phyloP scores from a whole-genome alignment of 2,329 filamentous ascomycete species.

The Alternaria panax region DNA sequence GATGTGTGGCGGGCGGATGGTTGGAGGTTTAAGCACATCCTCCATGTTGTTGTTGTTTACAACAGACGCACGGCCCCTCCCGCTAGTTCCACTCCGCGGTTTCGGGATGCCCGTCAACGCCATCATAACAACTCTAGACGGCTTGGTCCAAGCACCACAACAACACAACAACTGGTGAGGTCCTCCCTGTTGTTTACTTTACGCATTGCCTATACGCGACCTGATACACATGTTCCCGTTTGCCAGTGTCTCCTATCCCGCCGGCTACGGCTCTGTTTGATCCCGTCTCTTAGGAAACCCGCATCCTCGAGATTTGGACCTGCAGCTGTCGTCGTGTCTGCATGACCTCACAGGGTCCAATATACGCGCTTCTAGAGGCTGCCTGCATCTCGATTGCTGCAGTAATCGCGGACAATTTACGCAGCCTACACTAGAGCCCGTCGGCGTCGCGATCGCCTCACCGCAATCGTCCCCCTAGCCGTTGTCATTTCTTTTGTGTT shows the following conservation, averaged over 20 bases:
- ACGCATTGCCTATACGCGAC: constrained; percentile 11
- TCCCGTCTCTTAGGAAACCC: constrained; percentile 17
- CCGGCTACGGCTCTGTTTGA: neutral
- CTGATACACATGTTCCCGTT: constrained; percentile 7
- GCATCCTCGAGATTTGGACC: neutral
- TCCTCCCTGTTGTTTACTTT: constrained; percentile 10
- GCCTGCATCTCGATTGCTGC: constrained; percentile 6
- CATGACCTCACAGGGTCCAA: constrained; percentile 40
- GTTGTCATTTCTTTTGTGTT: neutral
- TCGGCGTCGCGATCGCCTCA: neutral
- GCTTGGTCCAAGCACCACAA: constrained; percentile 30
- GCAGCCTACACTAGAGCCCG: constrained; percentile 3
- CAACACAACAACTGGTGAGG: constrained; percentile 21
- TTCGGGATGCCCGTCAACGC: constrained; percentile 33
- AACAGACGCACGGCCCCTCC: constrained; percentile 19
- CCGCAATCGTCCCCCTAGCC: neutral
- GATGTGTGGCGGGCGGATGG: constrained; percentile 44
- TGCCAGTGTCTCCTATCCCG: neutral
- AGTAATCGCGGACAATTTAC: neutral
- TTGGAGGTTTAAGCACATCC: constrained; percentile 37
- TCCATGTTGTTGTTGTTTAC: constrained; percentile 37
- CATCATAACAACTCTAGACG: constrained; percentile 34
- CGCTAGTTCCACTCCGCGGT: constrained; percentile 31
- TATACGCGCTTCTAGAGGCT: neutral
- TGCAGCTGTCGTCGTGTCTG: constrained; percentile 11